These are phyloP conservation scores for Aspergillus amoenus DNA, from an alignment of 2,329 filamentous ascomycete species.

Conservation along the genomic window DNA sequence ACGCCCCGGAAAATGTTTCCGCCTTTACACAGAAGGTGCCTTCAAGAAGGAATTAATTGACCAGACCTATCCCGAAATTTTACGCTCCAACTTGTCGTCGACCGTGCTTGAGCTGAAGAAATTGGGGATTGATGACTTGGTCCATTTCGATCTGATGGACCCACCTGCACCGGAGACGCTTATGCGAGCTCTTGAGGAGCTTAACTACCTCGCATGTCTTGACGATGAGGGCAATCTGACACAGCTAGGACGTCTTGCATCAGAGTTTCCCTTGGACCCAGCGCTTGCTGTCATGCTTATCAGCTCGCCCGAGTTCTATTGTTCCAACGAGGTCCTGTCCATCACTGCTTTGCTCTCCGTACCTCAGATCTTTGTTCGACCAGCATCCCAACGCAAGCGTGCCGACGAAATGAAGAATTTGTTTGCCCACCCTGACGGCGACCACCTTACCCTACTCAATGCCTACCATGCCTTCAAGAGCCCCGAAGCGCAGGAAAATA, in stretches of 20 bases:
- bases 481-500: slow-evolving; percentile 65
- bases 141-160: slow-evolving; percentile 99
- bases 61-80: slow-evolving; percentile 93
- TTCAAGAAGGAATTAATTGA: slow-evolving; percentile 99
- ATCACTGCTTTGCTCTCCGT: slow-evolving; percentile 92
- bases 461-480: slow-evolving; percentile 97
- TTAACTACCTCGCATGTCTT: slow-evolving; percentile 94
- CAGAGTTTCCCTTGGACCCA: slow-evolving; percentile 93
- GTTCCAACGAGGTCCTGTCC: slow-evolving; percentile 96
- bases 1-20: slow-evolving; percentile 95
- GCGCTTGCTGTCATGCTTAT: slow-evolving; percentile 97
- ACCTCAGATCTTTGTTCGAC: slow-evolving; percentile 88
- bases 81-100: slow-evolving; percentile 90
- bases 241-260: slow-evolving; percentile 77
- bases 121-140: slow-evolving; percentile 88
- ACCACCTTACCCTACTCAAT: slow-evolving; percentile 94
- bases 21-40: slow-evolving; percentile 88
- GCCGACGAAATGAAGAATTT: slow-evolving; percentile 97
- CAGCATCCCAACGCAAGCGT: slow-evolving; percentile 78
- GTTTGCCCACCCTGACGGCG: slow-evolving; percentile 89
- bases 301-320: slow-evolving; percentile 95
- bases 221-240: slow-evolving; percentile 96
- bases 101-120: slow-evolving; percentile 98
- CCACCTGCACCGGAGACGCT: slow-evolving; percentile 96
- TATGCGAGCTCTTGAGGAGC: slow-evolving; percentile 95